A percentile compares a stretch with the other conserved stretches of the same genome.
Conservation (phyloP, 331 rosid genomes). For the Acacia pycnantha region DNA sequence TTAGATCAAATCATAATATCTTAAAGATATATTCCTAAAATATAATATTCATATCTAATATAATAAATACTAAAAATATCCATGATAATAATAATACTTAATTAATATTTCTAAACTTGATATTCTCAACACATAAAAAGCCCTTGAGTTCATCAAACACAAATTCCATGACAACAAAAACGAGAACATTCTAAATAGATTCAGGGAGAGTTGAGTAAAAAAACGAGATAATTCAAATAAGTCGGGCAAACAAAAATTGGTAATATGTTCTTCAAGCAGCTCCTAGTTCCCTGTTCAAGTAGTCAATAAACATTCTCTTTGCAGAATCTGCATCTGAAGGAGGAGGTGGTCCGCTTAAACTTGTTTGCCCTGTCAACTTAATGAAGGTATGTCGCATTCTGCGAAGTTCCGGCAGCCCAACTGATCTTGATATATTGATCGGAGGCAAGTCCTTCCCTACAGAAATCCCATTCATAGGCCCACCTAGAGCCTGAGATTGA, state of each 20-base stretch:
- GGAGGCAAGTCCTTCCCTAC: conserved; percentile 69
- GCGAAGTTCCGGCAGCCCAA: conserved; percentile 88
- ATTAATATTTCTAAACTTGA: no score
- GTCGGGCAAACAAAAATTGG: neutral
- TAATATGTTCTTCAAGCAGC: conserved; percentile 47
- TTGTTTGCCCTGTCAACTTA: conserved; percentile 88
- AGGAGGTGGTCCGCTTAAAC: conserved; percentile 91
- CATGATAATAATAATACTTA: no score
- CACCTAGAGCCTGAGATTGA: conserved; percentile 80
- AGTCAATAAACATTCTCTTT: conserved; percentile 93
- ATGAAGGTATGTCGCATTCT: conserved; percentile 80
- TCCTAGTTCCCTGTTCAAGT: conserved; percentile 91
- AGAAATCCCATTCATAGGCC: conserved; percentile 70
- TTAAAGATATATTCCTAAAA: no score
- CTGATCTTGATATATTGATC: conserved; percentile 57
- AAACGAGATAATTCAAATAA: neutral
- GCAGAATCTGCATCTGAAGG: conserved; percentile 89
- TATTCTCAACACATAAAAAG: neutral
- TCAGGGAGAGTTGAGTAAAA: neutral
- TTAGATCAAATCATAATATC: no score
- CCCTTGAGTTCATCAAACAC: neutral
- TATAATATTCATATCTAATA: no score
- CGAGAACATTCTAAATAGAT: neutral
- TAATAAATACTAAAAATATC: no score
- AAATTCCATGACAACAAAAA: conserved; percentile 4